Evolutionary conservation across 1,139 yeast genomes (phyloP).

Genomic region (Pichia sp.): DNA sequence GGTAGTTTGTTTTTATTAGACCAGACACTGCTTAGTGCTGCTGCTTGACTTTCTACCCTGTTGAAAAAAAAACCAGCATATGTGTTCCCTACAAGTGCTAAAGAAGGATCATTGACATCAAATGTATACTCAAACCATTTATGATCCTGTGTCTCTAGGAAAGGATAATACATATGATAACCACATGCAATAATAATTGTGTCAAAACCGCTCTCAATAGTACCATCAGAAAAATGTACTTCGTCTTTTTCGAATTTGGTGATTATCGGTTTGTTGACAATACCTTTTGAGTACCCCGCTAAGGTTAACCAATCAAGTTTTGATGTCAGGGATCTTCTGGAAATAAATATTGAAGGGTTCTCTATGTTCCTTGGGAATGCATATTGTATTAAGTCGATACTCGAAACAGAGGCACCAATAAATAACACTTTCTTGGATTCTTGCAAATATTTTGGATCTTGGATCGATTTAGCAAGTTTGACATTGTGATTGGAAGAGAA

Average conservation of each 20-base stretch:
- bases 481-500: slow-evolving; percentile 25
- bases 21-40: slow-evolving; percentile 44
- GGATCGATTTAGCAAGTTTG: slow-evolving; percentile 15
- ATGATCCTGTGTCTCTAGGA: slow-evolving; percentile 21
- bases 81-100: slow-evolving; percentile 38
- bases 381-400: slow-evolving; percentile 44
- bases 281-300: slow-evolving; percentile 10
- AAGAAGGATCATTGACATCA: slow-evolving; percentile 35
- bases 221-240: slow-evolving; percentile 33
- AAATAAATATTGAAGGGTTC: slow-evolving; percentile 11
- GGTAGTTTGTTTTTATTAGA: slow-evolving; percentile 25
- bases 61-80: slow-evolving; percentile 36
- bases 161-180: slow-evolving; percentile 36
- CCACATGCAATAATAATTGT: slow-evolving; percentile 40
- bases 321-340: slow-evolving; percentile 6
- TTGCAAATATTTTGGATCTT: slow-evolving; percentile 16
- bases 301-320: not conserved
- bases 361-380: slow-evolving; percentile 31
- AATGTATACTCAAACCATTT: slow-evolving; percentile 32
- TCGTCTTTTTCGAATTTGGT: slow-evolving; percentile 14
- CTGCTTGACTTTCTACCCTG: slow-evolving; percentile 37
- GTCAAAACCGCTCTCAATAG: slow-evolving; percentile 32
- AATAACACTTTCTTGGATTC: slow-evolving; percentile 37
- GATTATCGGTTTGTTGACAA: slow-evolving; percentile 16
- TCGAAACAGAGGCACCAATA: slow-evolving; percentile 45